Base-by-base conservation (phyloP, 805 yeast genomes). In the Lipomyces chichibuensis region DNA sequence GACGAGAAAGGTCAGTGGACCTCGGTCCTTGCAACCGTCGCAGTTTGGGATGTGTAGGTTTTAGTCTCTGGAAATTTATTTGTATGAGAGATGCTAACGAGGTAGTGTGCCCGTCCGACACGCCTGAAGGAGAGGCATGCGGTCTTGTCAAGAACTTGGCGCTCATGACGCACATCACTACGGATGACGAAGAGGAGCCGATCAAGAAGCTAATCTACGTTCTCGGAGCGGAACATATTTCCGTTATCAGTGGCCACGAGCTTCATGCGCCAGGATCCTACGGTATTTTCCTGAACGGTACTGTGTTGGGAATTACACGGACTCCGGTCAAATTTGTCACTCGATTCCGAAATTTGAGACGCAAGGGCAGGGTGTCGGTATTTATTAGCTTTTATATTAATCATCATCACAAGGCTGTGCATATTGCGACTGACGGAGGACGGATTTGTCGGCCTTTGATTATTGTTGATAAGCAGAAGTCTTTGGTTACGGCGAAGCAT, bases 41-140 rank as follows among this genome's bases (percentile, higher is more conserved):
- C 99, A 95, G 81, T 95, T 95, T 78, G 99, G 99, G 77, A 95
- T 95, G 98, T 83, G 67, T 66, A 66, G 57, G 69, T 56, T n/a
- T 7, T 23, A 17, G 53, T 53, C n/a, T 33, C 13, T 29, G 8
- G 43, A 39, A 29, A 14, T 46, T 6, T 13, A n/a, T 17, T 4
- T 29, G 37, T 9, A 20, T 7, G n/a, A 13, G 11, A 29, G 14
- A 11, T 25, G 32, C 58, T 59, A 33, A 53, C 20, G 9, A 33
- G 3, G n/a, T n/a, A 66, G 67, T 95, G 67, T 95, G 99, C 83
- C 92, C 98, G 6, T 91, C 98, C 0, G 99, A 95, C 84, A 95
- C 99, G 0, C 99, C 99, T 0, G 99, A 95, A 84, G 99, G 99
- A 84, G 99, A 95, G 80, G 99, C 99, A 0, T 95, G 99, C 87